phyloP scores from a whole-genome alignment of 2,329 filamentous ascomycete species.

The Neonectria sp. region DNA sequence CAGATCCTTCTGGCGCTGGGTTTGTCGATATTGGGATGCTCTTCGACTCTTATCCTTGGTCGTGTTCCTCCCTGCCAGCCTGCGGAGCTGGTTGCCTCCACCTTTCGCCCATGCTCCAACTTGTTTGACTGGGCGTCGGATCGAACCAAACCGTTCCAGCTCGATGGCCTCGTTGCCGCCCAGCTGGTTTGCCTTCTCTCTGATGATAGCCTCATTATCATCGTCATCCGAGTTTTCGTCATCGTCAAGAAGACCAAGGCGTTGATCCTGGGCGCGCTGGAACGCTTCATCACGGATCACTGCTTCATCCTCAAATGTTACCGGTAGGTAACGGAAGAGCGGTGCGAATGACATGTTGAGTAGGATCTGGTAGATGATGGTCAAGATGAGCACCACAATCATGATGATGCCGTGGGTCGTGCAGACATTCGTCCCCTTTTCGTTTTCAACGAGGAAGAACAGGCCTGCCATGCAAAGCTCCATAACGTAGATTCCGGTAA shows the following conservation, averaged over 20 bases:
- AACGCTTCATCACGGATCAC: conserved; percentile 93
- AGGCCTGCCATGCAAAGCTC: conserved; percentile 90
- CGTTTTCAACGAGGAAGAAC: conserved; percentile 83
- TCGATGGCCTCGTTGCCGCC: conserved; percentile 58
- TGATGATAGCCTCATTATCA: conserved; percentile 59
- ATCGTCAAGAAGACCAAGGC: conserved; percentile 73
- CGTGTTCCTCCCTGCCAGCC: conserved; percentile 55
- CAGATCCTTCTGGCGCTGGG: conserved; percentile 71
- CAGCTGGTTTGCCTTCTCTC: conserved; percentile 42
- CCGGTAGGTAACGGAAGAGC: conserved; percentile 89
- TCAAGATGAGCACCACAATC: conserved; percentile 81
- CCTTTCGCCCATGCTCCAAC: conserved; percentile 56
- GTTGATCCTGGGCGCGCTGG: conserved; percentile 80
- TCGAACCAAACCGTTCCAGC: conserved; percentile 56
- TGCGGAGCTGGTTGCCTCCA: conserved; percentile 64
- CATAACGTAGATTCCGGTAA: conserved; percentile 95
- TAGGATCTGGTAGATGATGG: conserved; percentile 82
- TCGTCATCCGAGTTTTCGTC: conserved; percentile 65
- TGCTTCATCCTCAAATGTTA: conserved; percentile 96
- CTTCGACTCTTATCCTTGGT: conserved; percentile 47
- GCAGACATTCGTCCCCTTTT: conserved; percentile 69
- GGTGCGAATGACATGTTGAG: conserved; percentile 89
- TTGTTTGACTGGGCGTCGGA: conserved; percentile 64
- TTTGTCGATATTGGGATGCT: conserved; percentile 64
- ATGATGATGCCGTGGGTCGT: conserved; percentile 87